Base-by-base conservation (phyloP, 768 basidiomycete species). In the Chiua virens region DNA sequence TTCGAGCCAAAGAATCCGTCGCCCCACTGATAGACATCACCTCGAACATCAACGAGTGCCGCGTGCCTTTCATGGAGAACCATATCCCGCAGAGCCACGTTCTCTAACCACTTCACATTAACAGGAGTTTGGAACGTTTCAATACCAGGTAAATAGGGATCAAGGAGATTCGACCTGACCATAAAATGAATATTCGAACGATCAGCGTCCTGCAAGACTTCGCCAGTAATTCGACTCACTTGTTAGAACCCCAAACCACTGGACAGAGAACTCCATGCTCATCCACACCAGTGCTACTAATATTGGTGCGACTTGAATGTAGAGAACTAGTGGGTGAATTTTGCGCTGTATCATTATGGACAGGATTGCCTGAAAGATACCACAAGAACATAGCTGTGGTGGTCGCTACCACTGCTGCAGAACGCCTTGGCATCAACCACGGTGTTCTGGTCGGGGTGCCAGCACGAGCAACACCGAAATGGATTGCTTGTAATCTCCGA, bases 21-120 rank as follows among this genome's bases (percentile, higher is more conserved):
- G 0, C 90, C 90, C 90, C 90, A 93, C 58, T 92, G 89, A 60
- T 89, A 87, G 3, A 91, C 84, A 58, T 94, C 85, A 22, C 91
- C 92, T 32, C 79, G 76, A 8, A 81, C 82, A 61, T 92, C 89
- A 18, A 92, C 80, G 54, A 87, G 90, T 14, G 84, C 89, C 1
- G 82, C 87, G 55, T 87, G 82, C 28, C 70, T 72, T 50, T 79
- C 74, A 47, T 90, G 83, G 23, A 92, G 69, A 13, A 77, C 82
- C 34, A 92, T 64, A 60, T 92, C 89, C 9, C 89, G 81, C 14
- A 93, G 73, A 5, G 89, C 87, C 42, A 85, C 75, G 49, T 80
- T 79, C 45, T 83, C 75, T 28, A 93, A 70, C 80, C 85, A 88
- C 20, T 69, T 66, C 2, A 73, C 78, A 48, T 77, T 65, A 0